Evolutionary conservation across 2,329 filamentous ascomycete genomes (phyloP), one percentile per base, ranked within the genome.

Genomic region (Aspergillus fijiensis): DNA sequence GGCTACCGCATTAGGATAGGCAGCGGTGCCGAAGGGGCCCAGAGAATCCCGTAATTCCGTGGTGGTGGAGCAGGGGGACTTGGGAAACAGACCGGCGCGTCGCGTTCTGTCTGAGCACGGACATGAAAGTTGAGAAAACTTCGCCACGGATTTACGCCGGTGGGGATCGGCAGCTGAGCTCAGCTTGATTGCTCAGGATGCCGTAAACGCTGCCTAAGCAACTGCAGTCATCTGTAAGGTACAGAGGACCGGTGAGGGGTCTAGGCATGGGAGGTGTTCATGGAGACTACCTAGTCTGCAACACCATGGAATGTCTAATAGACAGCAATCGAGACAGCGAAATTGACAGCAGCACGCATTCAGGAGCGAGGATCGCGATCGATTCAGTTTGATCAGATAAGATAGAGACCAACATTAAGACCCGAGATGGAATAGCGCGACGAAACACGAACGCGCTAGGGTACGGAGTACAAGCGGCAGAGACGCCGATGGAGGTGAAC

Each of bases 11-110:
- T n/a, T n/a, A 12, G 16, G 25, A 27, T 19, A 39, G 35, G 29
- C 27, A 48, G 27, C 4, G 19, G 27, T 45, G 25, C 29, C 16
- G 23, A 12, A 55, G 16, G 42, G 42, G 5, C 31, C 42, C 50
- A 62, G 39, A 19, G 39, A 54, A 29, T 47, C 57, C 61, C 63
- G 63, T 61, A 65, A 60, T 61, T 47, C 58, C 58, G 58, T 21
- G 27, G 52, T 21, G 27, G 25, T 55, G 52, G 48, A 55, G 35
- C 23, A 49, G 49, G 29, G 45, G 59, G 14, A 23, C 29, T 45
- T 45, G 39, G 5, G 27, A 21, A 23, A 10, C n/a, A 27, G 10
- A n/a, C 52, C 10, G 42, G 33, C 53, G 53, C 53, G 53, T 48
- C 53, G 53, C 53, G 53, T 55, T 47, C 45, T 45, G 1, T 45